These are phyloP conservation scores for Microbotryum lychnidis-dioicae DNA, from an alignment of 1,284 basidiomycete genomes.

Conservation along the genomic window DNA sequence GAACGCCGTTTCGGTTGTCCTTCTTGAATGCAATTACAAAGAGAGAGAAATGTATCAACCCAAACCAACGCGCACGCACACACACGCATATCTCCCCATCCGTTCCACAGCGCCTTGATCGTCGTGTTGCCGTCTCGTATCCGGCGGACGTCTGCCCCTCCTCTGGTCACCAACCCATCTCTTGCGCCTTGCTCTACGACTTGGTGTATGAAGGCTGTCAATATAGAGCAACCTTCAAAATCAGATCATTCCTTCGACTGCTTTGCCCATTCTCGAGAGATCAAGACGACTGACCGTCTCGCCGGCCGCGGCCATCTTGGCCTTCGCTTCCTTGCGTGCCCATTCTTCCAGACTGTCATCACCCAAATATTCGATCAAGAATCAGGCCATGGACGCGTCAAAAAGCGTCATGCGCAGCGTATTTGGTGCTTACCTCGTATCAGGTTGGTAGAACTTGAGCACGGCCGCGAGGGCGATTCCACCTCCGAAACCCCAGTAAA, in stretches of 20 bases:
- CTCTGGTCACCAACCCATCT: no score
- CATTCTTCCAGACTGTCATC: constrained; percentile 24
- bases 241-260: not conserved
- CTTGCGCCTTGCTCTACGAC: not conserved
- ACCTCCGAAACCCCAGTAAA: constrained; percentile 86
- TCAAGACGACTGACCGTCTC: constrained; percentile 16
- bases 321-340: constrained; percentile 26
- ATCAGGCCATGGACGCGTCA: no score
- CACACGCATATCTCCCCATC: no score
- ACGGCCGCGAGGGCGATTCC: constrained; percentile 68
- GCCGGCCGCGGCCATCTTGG: constrained; percentile 20
- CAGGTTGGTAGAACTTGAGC: constrained; percentile 86
- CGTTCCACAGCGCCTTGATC: no score
- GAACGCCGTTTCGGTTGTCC: no score
- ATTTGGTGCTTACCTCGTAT: constrained; percentile 45
- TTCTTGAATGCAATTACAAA: no score
- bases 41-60: no score
- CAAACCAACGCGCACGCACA: no score
- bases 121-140: no score
- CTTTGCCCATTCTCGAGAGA: not conserved
- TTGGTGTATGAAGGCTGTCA: constrained; percentile 3
- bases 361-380: no score
- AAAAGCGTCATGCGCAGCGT: no score
- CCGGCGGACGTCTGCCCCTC: no score
- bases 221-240: not conserved